Evolutionary conservation across 805 yeast genomes (phyloP), one percentile per base, ranked within the genome.

Genomic region (Metschnikowia continentalis): DNA sequence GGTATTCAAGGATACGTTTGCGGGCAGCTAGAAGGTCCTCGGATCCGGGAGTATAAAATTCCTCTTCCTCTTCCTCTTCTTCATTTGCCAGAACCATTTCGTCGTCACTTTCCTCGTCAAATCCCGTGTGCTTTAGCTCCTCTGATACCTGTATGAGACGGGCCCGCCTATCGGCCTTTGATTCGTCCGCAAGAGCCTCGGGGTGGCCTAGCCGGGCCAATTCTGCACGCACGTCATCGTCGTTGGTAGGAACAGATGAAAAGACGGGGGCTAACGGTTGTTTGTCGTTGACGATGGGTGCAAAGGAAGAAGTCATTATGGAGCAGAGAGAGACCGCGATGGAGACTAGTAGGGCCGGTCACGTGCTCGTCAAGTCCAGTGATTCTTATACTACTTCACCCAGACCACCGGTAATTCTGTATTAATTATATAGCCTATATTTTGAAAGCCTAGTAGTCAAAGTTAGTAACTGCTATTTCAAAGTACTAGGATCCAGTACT

Each of bases 1-100:
- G 84, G 49, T 67, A 68, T 5, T 66, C 53, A 0, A 90, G 78
- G 0, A 91, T 72, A 2, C 56, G 53, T 35, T 68, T 63, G 47
- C 98, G 74, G 0, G 81, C 76, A 1, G 73, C 68, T 6, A 76
- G 67, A 8, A 91, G 65, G 5, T 74, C 79, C 3, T 68, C 70
- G 0, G 78, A 66, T 0, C 95, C 96, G 0, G 95, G 96, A 0
- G 96, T 90, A 61, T 82, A 90, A 61, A 86, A 90, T 53, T 90
- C 96, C 46, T 85, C 95, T 14, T 88, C 83, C 2, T 71, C 80
- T 1, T 85, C 95, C 13, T 88, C 82, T 3, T 71, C 80, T 1
- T 68, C 76, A 1, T 66, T 78, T 6, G 42, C 23, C 19, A 14
- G 32, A 2, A 5, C 68, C 32, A 48, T 58, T 20, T 55, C 55